These are phyloP conservation scores for Citrus maxima DNA, from an alignment of 345 rosid species.

Conservation along the genomic window DNA sequence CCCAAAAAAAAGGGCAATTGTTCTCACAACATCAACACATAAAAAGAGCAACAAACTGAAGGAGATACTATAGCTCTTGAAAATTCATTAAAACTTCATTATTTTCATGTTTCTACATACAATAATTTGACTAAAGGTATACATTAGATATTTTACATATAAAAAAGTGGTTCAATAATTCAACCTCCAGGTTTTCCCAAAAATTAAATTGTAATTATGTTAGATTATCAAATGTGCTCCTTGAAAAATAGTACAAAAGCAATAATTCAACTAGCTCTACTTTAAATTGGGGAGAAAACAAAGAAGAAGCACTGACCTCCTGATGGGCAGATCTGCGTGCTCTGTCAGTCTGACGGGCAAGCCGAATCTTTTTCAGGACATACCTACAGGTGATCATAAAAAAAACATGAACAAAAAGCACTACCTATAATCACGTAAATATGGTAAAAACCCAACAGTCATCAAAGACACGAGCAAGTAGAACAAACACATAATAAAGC, in stretches of 20 bases:
- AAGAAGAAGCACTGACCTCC: constrained; percentile 49
- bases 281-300: background rate
- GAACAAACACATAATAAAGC: background rate
- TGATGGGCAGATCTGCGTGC: constrained; percentile 92
- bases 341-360: constrained; percentile 94
- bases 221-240: background rate
- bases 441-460: background rate
- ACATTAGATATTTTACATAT: background rate
- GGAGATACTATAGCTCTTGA: background rate
- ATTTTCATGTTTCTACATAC: background rate
- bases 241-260: background rate
- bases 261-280: background rate
- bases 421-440: constrained; percentile 4
- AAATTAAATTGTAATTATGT: background rate
- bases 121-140: background rate
- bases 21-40: background rate
- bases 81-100: background rate
- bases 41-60: background rate
- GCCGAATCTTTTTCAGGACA: constrained; percentile 90
- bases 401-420: background rate
- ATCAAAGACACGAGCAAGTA: background rate
- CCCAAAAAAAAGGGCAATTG: background rate
- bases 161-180: background rate
- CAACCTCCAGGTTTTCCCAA: background rate
- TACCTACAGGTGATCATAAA: constrained; percentile 43